These are phyloP conservation scores for Nidula microcarpa DNA, from an alignment of 768 basidiomycete genomes.

Conservation along the genomic window DNA sequence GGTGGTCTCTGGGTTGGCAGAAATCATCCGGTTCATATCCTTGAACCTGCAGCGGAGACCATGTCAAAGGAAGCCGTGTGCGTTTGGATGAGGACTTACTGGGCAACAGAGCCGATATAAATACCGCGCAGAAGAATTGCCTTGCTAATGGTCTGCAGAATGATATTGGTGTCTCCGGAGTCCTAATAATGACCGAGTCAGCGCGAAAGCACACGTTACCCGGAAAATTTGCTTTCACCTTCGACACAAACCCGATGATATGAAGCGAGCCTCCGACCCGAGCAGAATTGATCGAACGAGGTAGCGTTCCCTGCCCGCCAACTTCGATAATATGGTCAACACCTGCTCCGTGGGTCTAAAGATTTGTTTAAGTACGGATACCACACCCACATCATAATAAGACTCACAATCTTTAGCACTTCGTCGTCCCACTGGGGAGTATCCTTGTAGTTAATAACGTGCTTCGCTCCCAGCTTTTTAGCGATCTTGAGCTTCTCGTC, in stretches of 20 bases:
- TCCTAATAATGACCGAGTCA: constrained; percentile 11
- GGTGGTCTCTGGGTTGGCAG: constrained; percentile 34
- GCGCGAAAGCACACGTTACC: neutral
- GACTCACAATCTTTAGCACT: constrained; percentile 37
- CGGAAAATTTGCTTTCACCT: constrained; percentile 18
- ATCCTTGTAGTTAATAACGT: constrained; percentile 62
- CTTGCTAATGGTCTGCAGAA: constrained; percentile 29
- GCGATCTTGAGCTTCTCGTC: constrained; percentile 58
- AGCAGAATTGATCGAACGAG: constrained; percentile 30
- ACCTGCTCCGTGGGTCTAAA: constrained; percentile 32
- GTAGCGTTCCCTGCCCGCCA: constrained; percentile 44
- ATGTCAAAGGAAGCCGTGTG: constrained; percentile 1
- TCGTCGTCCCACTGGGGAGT: constrained; percentile 58
- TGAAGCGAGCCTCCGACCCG: constrained; percentile 36
- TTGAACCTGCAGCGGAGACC: constrained; percentile 35
- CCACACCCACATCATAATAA: neutral
- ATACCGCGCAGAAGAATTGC: constrained; percentile 46
- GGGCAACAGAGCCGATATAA: constrained; percentile 54
- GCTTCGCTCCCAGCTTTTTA: constrained; percentile 46
- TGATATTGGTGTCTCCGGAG: constrained; percentile 22
- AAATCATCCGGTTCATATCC: constrained; percentile 47
- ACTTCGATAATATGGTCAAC: constrained; percentile 38
- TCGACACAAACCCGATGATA: constrained; percentile 41
- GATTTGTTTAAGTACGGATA: neutral
- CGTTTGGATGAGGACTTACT: constrained; percentile 30